Base-by-base conservation (phyloP, 768 basidiomycete genomes). In the Termitomyces sp. region DNA sequence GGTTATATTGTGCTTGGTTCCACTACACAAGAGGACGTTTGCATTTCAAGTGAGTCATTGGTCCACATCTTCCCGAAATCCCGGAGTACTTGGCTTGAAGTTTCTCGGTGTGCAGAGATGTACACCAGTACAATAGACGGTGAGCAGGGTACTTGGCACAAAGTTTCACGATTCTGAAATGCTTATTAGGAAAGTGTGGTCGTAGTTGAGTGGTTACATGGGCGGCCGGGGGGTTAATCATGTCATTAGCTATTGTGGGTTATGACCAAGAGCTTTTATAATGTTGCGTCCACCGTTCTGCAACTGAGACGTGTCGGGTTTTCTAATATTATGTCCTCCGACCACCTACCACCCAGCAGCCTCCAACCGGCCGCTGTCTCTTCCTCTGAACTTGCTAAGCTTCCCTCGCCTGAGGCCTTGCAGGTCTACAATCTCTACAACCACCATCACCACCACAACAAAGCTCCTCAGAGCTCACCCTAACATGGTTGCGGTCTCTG, bases 351-450 rank as follows among this genome's bases (percentile, higher is more conserved):
- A 39, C 56, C 28, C 33, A 42, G 13, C 18, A 28, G 9, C 18
- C 44, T 35, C 6, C 49, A 40, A 28, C 18, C 51, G 39, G 38
- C 50, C 22, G 52, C 48, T 24, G 66, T 59, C 33, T 68, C 70
- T 22, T 63, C 39, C 44, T 35, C 61, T 39, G 50, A 36, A 18
- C 55, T 64, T 28, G 16, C 36, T 20, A 65, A 65, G 22, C 61
- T 63, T 24, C 61, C 67, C 36, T 56, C 64, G 4, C 58, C 39
- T 6, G 60, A 67, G 39, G 64, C 60, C 13, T 40, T 66, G 38
- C 60, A 61, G 39, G 50, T 57, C 24, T 59, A 64, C 45, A 32
- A 52, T 38, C 50, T 55, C 12, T 40, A 55, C 33, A 28, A 24
- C 28, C 16, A 40, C 28, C 44, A 39, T n/a, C n/a, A n/a, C 13